Percentiles rank a stretch among this genome's conserved stretches.
Conservation (phyloP, 2,329 filamentous ascomycete species). For the Dothiorella sarmentorum region DNA sequence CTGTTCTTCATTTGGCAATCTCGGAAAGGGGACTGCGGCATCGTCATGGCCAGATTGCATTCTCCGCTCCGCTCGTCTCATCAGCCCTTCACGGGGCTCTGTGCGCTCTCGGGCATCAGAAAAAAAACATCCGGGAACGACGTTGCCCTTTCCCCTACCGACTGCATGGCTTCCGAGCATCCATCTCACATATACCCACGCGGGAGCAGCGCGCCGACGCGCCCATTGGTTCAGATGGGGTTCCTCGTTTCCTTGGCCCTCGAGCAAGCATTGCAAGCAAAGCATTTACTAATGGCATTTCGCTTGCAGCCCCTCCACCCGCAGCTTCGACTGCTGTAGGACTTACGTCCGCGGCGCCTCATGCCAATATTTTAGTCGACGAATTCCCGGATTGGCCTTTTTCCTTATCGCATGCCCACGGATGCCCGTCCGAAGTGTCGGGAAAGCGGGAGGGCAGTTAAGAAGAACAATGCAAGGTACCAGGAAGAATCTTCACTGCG, state of each 20-base stretch:
- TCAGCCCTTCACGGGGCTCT: no score
- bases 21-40: no score
- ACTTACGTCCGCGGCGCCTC: not conserved
- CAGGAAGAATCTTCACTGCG: not conserved
- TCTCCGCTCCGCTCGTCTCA: no score
- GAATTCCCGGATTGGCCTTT: not conserved
- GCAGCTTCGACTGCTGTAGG: not conserved
- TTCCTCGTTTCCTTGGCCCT: not conserved
- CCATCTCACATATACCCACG: not conserved
- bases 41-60: no score
- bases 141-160: no score
- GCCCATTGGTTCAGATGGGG: not conserved
- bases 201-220: not conserved
- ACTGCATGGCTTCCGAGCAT: not conserved
- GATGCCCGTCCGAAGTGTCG: not conserved
- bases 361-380: not conserved
- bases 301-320: not conserved
- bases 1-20: no score
- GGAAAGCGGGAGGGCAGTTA: not conserved
- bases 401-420: not conserved
- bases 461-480: not conserved
- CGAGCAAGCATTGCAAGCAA: not conserved
- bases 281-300: conserved; percentile 2
- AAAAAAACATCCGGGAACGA: no score
- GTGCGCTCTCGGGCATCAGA: conserved; percentile 3